Conservation (phyloP, 768 basidiomycete genomes). For the Crucibulum laeve region DNA sequence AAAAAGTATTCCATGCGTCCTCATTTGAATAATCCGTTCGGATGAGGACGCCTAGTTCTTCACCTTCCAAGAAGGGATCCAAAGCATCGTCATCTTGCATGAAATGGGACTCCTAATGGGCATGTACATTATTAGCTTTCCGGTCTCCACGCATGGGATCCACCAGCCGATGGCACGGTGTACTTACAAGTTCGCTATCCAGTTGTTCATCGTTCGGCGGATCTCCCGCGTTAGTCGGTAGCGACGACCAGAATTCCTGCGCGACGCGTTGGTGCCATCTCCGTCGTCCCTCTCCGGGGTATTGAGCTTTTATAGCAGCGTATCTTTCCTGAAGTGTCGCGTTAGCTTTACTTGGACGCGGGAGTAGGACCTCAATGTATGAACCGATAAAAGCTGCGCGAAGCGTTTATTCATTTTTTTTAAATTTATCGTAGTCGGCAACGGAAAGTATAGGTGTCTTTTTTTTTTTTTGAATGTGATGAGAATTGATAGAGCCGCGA, state of each 20-base stretch:
- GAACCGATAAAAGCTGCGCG: constrained; percentile 21
- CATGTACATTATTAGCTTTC: not conserved
- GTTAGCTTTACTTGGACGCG: too few species aligned
- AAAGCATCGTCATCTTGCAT: constrained; percentile 47
- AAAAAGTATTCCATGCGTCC: constrained; percentile 58
- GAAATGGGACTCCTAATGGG: constrained; percentile 16
- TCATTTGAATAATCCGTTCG: constrained; percentile 73
- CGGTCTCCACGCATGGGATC: too few species aligned
- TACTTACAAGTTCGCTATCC: too few species aligned
- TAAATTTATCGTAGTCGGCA: too few species aligned
- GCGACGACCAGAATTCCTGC: constrained; percentile 41
- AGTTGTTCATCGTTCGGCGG: too few species aligned
- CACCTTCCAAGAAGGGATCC: constrained; percentile 42
- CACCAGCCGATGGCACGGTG: too few species aligned
- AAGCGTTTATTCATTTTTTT: not conserved
- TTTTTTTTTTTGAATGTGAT: too few species aligned
- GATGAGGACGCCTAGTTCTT: constrained; percentile 58
- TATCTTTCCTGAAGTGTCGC: constrained; percentile 21
- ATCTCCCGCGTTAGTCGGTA: too few species aligned
- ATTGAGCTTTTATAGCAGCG: constrained; percentile 32
- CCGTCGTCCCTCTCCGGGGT: constrained; percentile 53
- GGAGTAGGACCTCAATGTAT: too few species aligned
- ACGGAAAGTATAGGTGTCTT: too few species aligned
- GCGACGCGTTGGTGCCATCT: constrained; percentile 50
- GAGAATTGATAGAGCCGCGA: too few species aligned